phyloP scores from a whole-genome alignment of 2,329 filamentous ascomycete species.

The Atkinsonella texensis region DNA sequence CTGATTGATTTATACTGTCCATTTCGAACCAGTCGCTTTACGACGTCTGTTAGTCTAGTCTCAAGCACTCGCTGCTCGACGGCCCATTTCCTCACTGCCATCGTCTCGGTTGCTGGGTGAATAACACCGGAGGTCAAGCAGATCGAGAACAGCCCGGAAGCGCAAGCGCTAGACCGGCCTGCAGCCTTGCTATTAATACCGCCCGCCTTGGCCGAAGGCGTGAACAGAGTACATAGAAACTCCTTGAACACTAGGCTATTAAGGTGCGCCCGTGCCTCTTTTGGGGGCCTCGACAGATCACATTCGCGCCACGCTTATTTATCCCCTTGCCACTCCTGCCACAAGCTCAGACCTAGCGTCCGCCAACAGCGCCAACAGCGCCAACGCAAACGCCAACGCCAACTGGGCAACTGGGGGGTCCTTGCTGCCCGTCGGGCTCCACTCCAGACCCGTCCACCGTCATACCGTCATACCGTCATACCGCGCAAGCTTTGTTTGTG shows the following conservation, averaged over 20 bases:
- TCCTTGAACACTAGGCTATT: neutral
- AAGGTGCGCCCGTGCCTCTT: constrained; percentile 1
- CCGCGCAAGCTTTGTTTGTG: constrained; percentile 5
- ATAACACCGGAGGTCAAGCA: neutral
- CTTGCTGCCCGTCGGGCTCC: constrained; percentile 6
- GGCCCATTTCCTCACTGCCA: neutral
- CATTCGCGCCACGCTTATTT: neutral
- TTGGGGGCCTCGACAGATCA: neutral
- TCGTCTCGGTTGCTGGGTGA: constrained; percentile 1
- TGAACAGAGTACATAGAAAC: neutral
- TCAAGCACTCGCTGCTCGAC: too few relatives aligned
- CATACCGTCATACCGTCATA: neutral
- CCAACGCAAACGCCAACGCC: neutral
- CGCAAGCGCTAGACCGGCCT: constrained; percentile 1
- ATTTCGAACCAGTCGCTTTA: neutral
- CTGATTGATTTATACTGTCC: neutral
- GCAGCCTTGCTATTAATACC: neutral
- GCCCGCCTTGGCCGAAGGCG: neutral
- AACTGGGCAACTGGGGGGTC: neutral
- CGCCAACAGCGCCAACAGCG: constrained; percentile 4
- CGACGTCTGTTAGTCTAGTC: too few relatives aligned
- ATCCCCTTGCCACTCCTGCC: constrained; percentile 7
- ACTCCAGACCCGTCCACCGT: constrained; percentile 1
- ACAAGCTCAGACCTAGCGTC: constrained; percentile 5
- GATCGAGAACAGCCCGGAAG: neutral